These are phyloP conservation scores for Trametes meyenii DNA, from an alignment of 768 basidiomycete genomes.

Conservation along the genomic window DNA sequence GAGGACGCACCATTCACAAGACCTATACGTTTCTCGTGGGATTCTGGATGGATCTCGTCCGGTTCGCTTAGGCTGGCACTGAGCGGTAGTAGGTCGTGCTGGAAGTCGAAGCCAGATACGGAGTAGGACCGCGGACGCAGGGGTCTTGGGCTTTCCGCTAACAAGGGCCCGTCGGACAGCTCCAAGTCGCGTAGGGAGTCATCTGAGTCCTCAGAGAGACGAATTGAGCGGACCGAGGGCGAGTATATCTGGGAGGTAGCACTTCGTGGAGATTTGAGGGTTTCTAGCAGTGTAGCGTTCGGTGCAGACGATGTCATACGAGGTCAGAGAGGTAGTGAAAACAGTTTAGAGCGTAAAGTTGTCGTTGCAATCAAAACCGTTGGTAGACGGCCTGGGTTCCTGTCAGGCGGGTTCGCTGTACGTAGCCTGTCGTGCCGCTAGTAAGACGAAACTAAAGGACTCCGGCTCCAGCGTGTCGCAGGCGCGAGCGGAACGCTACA, in stretches of 20 bases:
- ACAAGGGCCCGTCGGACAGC: conserved; percentile 62
- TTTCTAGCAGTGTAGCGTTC: conserved; percentile 32
- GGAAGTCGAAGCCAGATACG: conserved; percentile 76
- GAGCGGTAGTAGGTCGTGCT: conserved; percentile 75
- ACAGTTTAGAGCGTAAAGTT: too few species aligned
- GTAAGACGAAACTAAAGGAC: background rate
- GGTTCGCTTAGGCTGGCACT: conserved; percentile 77
- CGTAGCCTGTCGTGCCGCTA: too few species aligned
- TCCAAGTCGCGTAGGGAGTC: conserved; percentile 80
- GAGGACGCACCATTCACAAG: conserved; percentile 69
- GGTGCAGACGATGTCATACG: conserved; percentile 24
- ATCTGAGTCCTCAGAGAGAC: conserved; percentile 60
- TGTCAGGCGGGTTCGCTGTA: too few species aligned
- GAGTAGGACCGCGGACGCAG: conserved; percentile 60
- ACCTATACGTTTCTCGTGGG: conserved; percentile 71
- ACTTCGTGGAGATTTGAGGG: conserved; percentile 46
- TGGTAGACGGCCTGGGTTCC: background rate
- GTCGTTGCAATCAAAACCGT: background rate
- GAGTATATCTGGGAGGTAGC: conserved; percentile 37
- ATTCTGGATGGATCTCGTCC: conserved; percentile 49
- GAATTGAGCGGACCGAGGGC: conserved; percentile 40
- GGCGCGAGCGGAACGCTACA: too few species aligned
- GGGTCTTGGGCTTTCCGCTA: conserved; percentile 34
- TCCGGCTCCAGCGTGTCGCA: too few species aligned
- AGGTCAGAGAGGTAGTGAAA: background rate